Conservation (phyloP, 352 stramenopile species). For the Phytophthora pluvialis region DNA sequence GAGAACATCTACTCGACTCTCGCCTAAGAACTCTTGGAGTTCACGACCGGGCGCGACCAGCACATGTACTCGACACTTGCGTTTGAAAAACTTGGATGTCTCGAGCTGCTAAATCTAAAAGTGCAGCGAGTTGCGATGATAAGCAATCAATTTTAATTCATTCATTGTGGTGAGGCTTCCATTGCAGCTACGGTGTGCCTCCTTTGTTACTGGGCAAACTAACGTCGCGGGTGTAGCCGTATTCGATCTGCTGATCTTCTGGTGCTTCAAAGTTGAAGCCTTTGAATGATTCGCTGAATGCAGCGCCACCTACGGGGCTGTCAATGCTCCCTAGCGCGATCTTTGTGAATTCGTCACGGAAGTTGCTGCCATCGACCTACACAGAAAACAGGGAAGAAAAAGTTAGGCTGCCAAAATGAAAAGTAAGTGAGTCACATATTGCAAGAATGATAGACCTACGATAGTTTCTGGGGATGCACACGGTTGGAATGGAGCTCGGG, state of each 20-base stretch:
- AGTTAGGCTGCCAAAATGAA: neutral
- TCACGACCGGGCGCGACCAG: neutral
- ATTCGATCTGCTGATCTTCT: slow-evolving; percentile 54
- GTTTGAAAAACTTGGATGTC: neutral
- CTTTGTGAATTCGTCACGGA: slow-evolving; percentile 87
- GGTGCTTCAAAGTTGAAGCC: slow-evolving; percentile 89
- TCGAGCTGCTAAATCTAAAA: slow-evolving; percentile 3
- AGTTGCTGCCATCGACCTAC: slow-evolving; percentile 68
- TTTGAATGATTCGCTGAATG: slow-evolving; percentile 75
- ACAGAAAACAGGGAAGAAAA: neutral
- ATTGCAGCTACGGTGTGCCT: neutral
- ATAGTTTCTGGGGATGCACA: slow-evolving; percentile 54
- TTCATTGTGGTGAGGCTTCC: neutral
- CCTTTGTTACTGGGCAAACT: slow-evolving; percentile 1
- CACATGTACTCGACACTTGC: neutral
- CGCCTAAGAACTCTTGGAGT: neutral
- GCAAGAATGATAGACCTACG: slow-evolving; percentile 34
- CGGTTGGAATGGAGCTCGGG: slow-evolving; percentile 67
- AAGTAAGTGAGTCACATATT: neutral
- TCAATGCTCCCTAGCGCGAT: slow-evolving; percentile 58
- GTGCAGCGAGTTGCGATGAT: neutral
- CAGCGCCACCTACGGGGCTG: slow-evolving; percentile 27
- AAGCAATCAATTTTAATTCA: slow-evolving; percentile 14
- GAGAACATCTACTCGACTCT: slow-evolving; percentile 13
- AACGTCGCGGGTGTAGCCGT: slow-evolving; percentile 57